A percentile compares a stretch with the other conserved stretches of the same genome.
These are phyloP conservation scores for Colletotrichum brevisporum DNA, from an alignment of 2,329 filamentous ascomycete genomes.

Conservation along the genomic window DNA sequence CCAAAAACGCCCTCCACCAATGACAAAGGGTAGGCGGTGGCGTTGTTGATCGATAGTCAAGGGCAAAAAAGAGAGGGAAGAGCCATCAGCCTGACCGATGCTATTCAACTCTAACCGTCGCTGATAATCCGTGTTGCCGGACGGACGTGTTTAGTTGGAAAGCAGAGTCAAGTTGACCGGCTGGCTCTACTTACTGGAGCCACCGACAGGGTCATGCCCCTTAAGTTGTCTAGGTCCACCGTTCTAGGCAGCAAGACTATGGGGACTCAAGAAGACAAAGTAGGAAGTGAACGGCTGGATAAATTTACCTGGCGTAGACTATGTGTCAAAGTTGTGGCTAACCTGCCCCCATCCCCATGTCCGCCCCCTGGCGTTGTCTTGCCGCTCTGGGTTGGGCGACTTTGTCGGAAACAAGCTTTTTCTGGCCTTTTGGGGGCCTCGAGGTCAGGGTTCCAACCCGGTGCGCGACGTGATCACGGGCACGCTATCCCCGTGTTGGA, in stretches of 20 bases:
- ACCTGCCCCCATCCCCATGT: too few species aligned
- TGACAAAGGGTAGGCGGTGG: neutral
- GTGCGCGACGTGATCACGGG: neutral
- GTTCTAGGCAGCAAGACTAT: neutral
- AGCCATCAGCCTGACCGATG: neutral
- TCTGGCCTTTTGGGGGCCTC: neutral
- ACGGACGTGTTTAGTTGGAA: too few species aligned
- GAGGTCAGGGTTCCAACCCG: too few species aligned
- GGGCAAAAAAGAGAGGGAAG: neutral
- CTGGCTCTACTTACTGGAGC: too few species aligned
- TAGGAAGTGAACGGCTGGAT: conserved; percentile 54
- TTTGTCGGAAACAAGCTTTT: neutral
- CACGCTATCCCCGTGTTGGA: too few species aligned
- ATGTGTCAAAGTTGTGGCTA: neutral
- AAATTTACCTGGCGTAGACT: neutral
- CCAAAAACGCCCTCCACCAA: neutral
- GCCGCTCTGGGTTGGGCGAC: neutral
- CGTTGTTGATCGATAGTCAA: conserved; percentile 66
- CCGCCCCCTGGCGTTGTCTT: neutral
- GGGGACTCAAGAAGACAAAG: neutral
- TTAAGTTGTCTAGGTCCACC: too few species aligned
- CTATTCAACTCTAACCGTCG: too few species aligned
- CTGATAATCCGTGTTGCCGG: too few species aligned
- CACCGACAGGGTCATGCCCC: too few species aligned
- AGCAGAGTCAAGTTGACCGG: too few species aligned